These are phyloP conservation scores for Rhododendron williamsianum DNA, from an alignment of 148 eudicot species.

Conservation along the genomic window DNA sequence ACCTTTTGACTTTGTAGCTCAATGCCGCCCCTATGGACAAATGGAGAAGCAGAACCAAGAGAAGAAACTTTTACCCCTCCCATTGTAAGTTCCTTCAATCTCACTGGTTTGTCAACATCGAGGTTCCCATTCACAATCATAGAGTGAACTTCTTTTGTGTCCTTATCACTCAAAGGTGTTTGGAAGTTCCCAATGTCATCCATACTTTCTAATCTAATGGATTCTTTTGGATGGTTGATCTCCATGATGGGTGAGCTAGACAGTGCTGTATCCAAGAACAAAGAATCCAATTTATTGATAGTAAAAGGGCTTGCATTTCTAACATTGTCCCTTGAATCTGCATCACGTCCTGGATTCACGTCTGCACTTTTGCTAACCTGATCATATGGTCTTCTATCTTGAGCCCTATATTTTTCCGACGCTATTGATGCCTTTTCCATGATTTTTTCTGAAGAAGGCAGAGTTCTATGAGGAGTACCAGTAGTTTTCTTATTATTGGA, in stretches of 20 bases:
- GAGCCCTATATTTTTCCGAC: conserved; percentile 21
- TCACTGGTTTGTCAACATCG: conserved; percentile 18
- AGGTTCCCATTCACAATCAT: conserved; percentile 13
- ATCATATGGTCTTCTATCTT: conserved; percentile 18
- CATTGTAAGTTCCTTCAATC: not conserved
- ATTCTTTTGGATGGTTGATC: conserved; percentile 13
- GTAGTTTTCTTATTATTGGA: conserved; percentile 13
- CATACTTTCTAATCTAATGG: conserved; percentile 13
- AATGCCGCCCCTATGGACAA: conserved; percentile 19
- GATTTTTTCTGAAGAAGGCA: conserved; percentile 24
- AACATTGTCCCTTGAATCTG: conserved; percentile 14
- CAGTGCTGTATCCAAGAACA: conserved; percentile 10
- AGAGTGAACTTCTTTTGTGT: conserved; percentile 5
- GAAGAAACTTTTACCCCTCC: conserved; percentile 14
- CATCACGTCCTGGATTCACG: conserved; percentile 13
- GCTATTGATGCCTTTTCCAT: conserved; percentile 22
- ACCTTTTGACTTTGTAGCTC: conserved; percentile 34
- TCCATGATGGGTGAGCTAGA: conserved; percentile 22
- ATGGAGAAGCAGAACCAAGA: conserved; percentile 27
- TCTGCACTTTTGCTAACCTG: not conserved
- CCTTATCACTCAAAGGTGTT: conserved; percentile 20
- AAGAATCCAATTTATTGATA: conserved; percentile 22
- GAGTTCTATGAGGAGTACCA: conserved; percentile 14
- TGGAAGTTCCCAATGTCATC: conserved; percentile 15
- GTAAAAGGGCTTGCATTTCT: conserved; percentile 19